These are phyloP conservation scores for Mycena citricolor DNA, from an alignment of 1,284 basidiomycete genomes.

Conservation along the genomic window DNA sequence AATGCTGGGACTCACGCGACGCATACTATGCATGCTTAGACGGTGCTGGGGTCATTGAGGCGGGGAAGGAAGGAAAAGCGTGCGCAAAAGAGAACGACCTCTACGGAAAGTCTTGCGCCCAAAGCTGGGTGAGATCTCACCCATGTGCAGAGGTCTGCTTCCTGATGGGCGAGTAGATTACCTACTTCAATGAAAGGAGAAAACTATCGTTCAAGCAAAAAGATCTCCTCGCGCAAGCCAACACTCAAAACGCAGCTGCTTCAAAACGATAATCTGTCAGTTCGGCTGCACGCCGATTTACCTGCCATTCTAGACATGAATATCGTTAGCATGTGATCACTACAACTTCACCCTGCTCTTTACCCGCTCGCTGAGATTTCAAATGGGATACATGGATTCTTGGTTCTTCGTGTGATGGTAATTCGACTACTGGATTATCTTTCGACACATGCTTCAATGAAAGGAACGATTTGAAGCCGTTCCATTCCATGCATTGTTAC, in stretches of 20 bases:
- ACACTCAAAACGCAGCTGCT: conserved; percentile 38
- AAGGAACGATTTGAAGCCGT: too few relatives aligned
- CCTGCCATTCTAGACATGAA: too few relatives aligned
- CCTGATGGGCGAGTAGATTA: conserved; percentile 51
- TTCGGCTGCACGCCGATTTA: background rate
- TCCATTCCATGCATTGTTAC: too few relatives aligned
- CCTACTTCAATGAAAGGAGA: conserved; percentile 81
- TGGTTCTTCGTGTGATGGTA: too few relatives aligned
- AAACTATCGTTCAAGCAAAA: conserved; percentile 74
- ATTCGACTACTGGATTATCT: too few relatives aligned
- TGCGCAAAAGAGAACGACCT: conserved; percentile 50
- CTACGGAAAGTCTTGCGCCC: conserved; percentile 72
- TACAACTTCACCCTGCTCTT: too few relatives aligned
- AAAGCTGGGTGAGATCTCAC: conserved; percentile 69
- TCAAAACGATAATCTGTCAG: too few relatives aligned
- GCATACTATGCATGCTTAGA: conserved; percentile 78
- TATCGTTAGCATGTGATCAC: too few relatives aligned
- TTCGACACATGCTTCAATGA: too few relatives aligned
- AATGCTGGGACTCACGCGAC: conserved; percentile 79
- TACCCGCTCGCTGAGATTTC: too few relatives aligned
- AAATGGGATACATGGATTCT: too few relatives aligned
- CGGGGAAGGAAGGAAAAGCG: conserved; percentile 60
- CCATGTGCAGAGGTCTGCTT: conserved; percentile 11
- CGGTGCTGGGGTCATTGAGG: conserved; percentile 56
- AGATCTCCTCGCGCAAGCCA: conserved; percentile 57